phyloP scores from a whole-genome alignment of 2,329 filamentous ascomycete genomes.

The Aurifilum marmelostoma region DNA sequence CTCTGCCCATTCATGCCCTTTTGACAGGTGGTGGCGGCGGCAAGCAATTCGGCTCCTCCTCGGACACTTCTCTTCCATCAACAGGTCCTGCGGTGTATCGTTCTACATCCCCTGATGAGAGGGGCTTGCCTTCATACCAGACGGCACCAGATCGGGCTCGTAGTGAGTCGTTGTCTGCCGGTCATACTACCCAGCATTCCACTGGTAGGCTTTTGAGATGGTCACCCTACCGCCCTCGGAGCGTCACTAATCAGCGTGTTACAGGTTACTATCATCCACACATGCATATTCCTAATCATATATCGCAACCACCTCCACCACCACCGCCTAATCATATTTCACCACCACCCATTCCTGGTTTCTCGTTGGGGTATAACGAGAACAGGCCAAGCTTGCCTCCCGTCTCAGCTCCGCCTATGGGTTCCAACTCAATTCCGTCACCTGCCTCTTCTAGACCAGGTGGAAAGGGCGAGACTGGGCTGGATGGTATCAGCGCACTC shows the following conservation, averaged over 20 bases:
- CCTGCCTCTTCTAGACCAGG: constrained; percentile 26
- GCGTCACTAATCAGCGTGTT: not conserved
- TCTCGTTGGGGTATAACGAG: constrained; percentile 20
- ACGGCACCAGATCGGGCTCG: constrained; percentile 19
- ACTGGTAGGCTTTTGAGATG: constrained; percentile 26
- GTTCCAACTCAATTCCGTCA: not conserved
- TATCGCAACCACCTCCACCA: too few species aligned
- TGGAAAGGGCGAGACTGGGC: constrained; percentile 37
- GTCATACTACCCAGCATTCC: constrained; percentile 24
- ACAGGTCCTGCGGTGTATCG: constrained; percentile 18
- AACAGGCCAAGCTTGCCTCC: constrained; percentile 6
- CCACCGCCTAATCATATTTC: constrained; percentile 1
- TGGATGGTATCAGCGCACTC: constrained; percentile 64
- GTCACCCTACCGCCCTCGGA: too few species aligned
- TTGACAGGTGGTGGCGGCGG: constrained; percentile 37
- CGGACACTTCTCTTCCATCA: constrained; percentile 12
- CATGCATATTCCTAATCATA: constrained; percentile 9
- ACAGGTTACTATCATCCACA: constrained; percentile 33
- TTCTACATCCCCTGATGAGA: constrained; percentile 30
- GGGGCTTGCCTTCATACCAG: not conserved
- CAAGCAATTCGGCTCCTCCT: constrained; percentile 30
- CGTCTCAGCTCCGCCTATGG: constrained; percentile 34
- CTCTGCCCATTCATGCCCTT: constrained; percentile 58
- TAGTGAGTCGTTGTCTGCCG: constrained; percentile 17
- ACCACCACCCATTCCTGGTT: constrained; percentile 15